Percentiles rank a stretch among this genome's conserved stretches.
Evolutionary conservation across 1,284 basidiomycete genomes (phyloP).

Genomic region (Schizopora paradoxa): DNA sequence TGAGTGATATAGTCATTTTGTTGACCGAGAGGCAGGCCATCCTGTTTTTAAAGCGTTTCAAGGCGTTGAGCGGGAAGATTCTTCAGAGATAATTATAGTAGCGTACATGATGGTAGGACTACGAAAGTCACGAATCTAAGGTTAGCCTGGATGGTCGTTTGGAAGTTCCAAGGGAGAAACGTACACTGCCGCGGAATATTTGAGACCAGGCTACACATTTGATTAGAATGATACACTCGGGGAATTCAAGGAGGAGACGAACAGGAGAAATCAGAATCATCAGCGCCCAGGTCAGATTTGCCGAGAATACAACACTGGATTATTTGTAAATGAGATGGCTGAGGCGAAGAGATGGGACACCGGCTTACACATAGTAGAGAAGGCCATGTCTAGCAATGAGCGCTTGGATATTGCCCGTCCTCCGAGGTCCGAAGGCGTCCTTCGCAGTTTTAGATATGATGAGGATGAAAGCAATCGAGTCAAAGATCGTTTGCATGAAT

Average conservation of each 20-base stretch:
- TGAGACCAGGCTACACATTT: too few relatives aligned
- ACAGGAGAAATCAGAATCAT: conserved; percentile 3
- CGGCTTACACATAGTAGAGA: neutral
- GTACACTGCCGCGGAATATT: too few relatives aligned
- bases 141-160: neutral
- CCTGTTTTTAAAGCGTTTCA: too few relatives aligned
- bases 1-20: conserved; percentile 6
- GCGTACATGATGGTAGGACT: too few relatives aligned
- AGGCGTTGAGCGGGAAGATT: too few relatives aligned
- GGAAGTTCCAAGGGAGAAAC: neutral
- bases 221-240: too few relatives aligned
- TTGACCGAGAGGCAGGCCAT: conserved; percentile 4
- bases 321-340: too few relatives aligned
- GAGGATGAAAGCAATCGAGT: conserved; percentile 1
- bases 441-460: conserved; percentile 4
- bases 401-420: too few relatives aligned
- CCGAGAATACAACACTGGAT: conserved; percentile 1
- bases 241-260: neutral
- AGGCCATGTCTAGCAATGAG: neutral
- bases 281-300: conserved; percentile 3
- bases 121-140: neutral
- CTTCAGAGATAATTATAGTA: too few relatives aligned
- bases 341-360: too few relatives aligned
- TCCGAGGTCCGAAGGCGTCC: too few relatives aligned
- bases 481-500: conserved; percentile 11